Evolutionary conservation across 1,139 yeast genomes (phyloP).

Genomic region (Candida smagusa): DNA sequence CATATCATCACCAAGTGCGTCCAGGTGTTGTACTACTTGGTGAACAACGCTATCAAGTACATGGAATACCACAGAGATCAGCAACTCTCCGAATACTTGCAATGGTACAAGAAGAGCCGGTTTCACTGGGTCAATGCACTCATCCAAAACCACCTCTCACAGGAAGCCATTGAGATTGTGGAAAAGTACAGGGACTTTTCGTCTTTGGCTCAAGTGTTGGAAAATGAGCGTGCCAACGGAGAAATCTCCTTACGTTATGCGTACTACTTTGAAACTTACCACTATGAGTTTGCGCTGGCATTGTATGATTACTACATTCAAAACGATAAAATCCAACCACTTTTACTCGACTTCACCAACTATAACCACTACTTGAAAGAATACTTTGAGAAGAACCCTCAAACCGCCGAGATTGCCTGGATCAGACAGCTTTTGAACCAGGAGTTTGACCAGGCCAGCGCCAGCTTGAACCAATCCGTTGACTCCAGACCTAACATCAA

Average conservation of each 20-base stretch:
- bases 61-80: slow-evolving; percentile 25
- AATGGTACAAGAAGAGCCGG: slow-evolving; percentile 34
- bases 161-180: slow-evolving; percentile 60
- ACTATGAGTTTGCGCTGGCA: slow-evolving; percentile 65
- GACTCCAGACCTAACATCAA: slow-evolving; percentile 37
- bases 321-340: slow-evolving; percentile 48
- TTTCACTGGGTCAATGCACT: slow-evolving; percentile 54
- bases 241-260: slow-evolving; percentile 35
- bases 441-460: slow-evolving; percentile 50
- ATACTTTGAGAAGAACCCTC: slow-evolving; percentile 49
- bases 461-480: slow-evolving; percentile 9
- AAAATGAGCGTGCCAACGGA: slow-evolving; percentile 38
- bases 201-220: slow-evolving; percentile 63
- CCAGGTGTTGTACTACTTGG: slow-evolving; percentile 36
- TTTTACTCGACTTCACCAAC: slow-evolving; percentile 58
- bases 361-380: slow-evolving; percentile 47
- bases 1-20: slow-evolving; percentile 23
- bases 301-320: slow-evolving; percentile 61
- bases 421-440: slow-evolving; percentile 57
- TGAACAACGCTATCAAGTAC: slow-evolving; percentile 34
- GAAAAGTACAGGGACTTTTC: slow-evolving; percentile 66
- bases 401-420: slow-evolving; percentile 69
- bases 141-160: slow-evolving; percentile 42
- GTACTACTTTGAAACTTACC: slow-evolving; percentile 58
- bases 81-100: slow-evolving; percentile 27